Conservation (phyloP, 305 asterid genomes). For the Galium porrigens region DNA sequence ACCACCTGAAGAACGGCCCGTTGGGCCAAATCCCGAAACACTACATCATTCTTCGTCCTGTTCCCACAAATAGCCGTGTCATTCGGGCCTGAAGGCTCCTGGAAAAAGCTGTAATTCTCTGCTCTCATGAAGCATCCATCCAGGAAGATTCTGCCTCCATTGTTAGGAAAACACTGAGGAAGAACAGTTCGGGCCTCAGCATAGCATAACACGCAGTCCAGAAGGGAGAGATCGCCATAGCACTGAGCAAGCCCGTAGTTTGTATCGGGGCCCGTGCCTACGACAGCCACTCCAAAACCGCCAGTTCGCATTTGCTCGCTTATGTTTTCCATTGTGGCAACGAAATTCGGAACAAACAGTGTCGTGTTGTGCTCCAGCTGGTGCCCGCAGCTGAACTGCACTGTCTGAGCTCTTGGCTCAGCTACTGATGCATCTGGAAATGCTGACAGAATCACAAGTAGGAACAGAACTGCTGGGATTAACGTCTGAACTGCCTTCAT, state of each 20-base stretch:
- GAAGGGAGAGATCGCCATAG: constrained; percentile 27
- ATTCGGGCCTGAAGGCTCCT: constrained; percentile 18
- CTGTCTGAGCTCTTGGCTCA: constrained; percentile 22
- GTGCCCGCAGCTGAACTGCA: constrained; percentile 12
- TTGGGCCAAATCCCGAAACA: constrained; percentile 30
- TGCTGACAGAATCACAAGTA: constrained; percentile 5
- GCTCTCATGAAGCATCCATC: constrained; percentile 35
- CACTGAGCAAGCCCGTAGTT: constrained; percentile 25
- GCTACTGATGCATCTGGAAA: constrained; percentile 12
- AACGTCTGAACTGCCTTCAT: not conserved
- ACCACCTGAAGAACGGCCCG: constrained; percentile 39
- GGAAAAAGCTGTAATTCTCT: constrained; percentile 28
- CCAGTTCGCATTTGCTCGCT: constrained; percentile 18
- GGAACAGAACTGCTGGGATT: not conserved
- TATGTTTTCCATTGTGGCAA: constrained; percentile 25
- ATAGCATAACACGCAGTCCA: constrained; percentile 25
- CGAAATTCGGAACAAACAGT: constrained; percentile 17
- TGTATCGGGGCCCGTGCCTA: constrained; percentile 21
- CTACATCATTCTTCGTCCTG: constrained; percentile 25
- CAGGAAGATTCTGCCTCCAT: constrained; percentile 20
- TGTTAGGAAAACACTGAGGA: constrained; percentile 25
- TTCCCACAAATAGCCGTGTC: constrained; percentile 20
- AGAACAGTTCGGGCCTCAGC: constrained; percentile 24
- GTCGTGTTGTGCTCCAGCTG: constrained; percentile 22
- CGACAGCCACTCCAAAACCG: constrained; percentile 17